Base-by-base conservation (phyloP, 345 rosid genomes). In the Stellera chamaejasme region DNA sequence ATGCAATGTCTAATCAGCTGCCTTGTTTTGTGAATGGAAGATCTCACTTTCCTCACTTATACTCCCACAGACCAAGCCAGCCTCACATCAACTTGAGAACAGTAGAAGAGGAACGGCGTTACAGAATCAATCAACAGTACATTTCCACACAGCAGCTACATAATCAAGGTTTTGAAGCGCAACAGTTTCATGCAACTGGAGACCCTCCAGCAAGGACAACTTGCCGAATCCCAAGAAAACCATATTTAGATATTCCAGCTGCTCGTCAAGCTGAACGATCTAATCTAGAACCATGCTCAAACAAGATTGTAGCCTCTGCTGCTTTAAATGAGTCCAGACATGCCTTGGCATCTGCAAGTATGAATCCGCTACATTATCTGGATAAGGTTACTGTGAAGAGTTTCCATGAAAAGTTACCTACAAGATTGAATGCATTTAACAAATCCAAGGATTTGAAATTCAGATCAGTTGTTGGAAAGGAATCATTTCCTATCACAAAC, bases 321-420 rank as follows among this genome's bases (percentile, higher is more conserved):
- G 67, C 72, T 64, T n/a, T 77, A 27, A 78, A 66, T 50, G 78
- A 68, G 55, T 58, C 71, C 2, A 66, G 44, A 56, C 52, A 61
- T 27, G 56, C 55, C 23, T 60, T 65, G 56, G 28, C 72, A 45
- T 58, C 76, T 1, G 11, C 75, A 53, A 71, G 67, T 59, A 60
- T 45, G 13, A 60, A 44, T 63, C 43, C 57, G 19, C 41, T 60
- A 45, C 74, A 69, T 52, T 66, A 62, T 63, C 32, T 65, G 48
- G 78, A 78, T 48, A 78, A 68, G 52, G 56, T 63, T 16, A 77
- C 76, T 49, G 80, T 60, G 50, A 74, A 67, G 57, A 64, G 45
- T 52, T 77, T 72, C 66, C 81, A 88, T 8, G 87, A 83, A 67
- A 88, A 81, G 77, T 77, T 79, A 64, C 58, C 81, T 23, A 76